Evolutionary conservation across 2,329 filamentous ascomycete species (phyloP).

Genomic region (Parastagonospora avenae): DNA sequence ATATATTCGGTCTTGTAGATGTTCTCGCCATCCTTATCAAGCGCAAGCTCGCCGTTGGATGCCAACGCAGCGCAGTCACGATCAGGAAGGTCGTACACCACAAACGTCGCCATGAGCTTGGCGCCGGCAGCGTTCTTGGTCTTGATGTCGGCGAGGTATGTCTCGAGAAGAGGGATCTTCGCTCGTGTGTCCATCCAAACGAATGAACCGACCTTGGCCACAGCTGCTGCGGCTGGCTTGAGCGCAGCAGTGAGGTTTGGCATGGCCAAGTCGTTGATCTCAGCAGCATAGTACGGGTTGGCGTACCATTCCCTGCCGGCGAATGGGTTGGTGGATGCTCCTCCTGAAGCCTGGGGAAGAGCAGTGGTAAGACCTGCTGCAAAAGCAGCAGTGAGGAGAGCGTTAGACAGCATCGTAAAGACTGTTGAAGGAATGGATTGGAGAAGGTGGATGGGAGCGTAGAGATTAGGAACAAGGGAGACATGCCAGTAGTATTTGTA

Average conservation of each 20-base stretch:
- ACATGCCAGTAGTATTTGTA: constrained; percentile 21
- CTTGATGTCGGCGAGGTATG: constrained; percentile 55
- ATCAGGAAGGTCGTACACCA: constrained; percentile 68
- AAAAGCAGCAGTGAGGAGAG: constrained; percentile 20
- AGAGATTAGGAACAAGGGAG: neutral
- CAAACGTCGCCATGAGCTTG: constrained; percentile 57
- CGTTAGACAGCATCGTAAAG: constrained; percentile 23
- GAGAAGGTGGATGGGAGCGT: constrained; percentile 8
- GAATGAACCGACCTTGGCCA: constrained; percentile 58
- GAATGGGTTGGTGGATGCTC: constrained; percentile 55
- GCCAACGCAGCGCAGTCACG: constrained; percentile 68
- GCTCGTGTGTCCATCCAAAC: constrained; percentile 58
- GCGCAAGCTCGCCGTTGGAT: constrained; percentile 66
- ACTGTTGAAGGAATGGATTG: neutral
- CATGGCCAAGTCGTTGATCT: constrained; percentile 62
- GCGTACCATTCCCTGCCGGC: constrained; percentile 56
- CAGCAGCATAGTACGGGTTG: constrained; percentile 60
- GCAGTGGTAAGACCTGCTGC: constrained; percentile 29
- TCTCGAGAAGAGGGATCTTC: constrained; percentile 57
- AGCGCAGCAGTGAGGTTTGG: constrained; percentile 63
- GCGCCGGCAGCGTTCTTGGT: constrained; percentile 55
- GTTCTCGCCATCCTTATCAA: constrained; percentile 57
- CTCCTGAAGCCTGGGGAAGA: constrained; percentile 27
- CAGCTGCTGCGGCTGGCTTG: constrained; percentile 56
- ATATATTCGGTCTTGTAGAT: constrained; percentile 59